Percentiles rank a stretch among this genome's conserved stretches.
Evolutionary conservation across 164 flowering plant species (phyloP).

Genomic region (Vitis rupestris): DNA sequence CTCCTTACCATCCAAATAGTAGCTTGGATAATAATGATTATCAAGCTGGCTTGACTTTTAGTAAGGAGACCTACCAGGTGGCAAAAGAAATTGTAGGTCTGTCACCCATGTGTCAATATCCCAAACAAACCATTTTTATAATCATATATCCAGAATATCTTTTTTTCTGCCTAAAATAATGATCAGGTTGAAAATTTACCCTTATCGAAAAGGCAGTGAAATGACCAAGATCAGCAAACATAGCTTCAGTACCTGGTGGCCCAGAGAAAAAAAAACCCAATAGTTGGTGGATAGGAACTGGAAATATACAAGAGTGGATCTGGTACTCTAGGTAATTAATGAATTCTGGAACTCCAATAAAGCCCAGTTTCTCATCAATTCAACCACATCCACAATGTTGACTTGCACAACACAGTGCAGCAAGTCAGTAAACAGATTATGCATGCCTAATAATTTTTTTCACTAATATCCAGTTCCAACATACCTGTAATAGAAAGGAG

Average conservation of each 20-base stretch:
- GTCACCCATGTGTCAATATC: not conserved
- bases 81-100: not conserved
- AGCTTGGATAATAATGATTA: not conserved
- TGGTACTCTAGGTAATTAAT: not conserved
- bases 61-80: not conserved
- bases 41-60: not conserved
- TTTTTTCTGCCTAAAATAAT: not conserved
- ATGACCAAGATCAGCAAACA: constrained; percentile 92
- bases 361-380: not conserved
- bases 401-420: not conserved
- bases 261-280: constrained; percentile 6
- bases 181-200: constrained; percentile 31
- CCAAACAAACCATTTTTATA: not conserved
- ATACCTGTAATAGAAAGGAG: constrained; percentile 84
- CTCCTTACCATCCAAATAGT: not conserved
- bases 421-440: not conserved
- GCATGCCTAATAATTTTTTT: not conserved
- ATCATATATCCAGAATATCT: not conserved
- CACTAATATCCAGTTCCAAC: constrained; percentile 4
- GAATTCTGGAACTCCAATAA: not conserved
- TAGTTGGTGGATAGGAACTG: too few species aligned
- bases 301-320: not conserved
- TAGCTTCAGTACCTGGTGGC: constrained; percentile 78
- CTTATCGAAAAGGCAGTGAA: constrained; percentile 63
- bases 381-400: not conserved